Base-by-base conservation (phyloP, 2,329 filamentous ascomycete genomes). In the Fusarium sp. region DNA sequence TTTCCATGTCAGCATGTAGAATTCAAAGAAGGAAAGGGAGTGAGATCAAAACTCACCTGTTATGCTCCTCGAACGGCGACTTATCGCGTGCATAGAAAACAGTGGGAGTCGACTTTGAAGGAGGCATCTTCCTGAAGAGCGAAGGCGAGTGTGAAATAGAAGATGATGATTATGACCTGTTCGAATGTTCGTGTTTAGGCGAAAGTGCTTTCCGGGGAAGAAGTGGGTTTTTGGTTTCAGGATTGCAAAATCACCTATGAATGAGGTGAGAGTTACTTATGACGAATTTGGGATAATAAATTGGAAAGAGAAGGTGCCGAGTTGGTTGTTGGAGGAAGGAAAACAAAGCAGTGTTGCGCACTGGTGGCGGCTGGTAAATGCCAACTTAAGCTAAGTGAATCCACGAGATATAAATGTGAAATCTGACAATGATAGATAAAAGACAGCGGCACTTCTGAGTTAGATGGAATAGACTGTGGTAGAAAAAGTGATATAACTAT, bases 61-160 rank as follows among this genome's bases (percentile, higher is more conserved):
- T 33, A 10, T 65, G 29, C n/a, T 68, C 69, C 13, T 66, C 66
- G 11, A 57, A 39, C 11, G 50, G 39, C 2, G 56, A 33, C 16
- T 62, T 68, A 38, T 75, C 58, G 49, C 69, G 70, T 53, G 69
- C 72, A 26, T 68, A 57, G 56, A 76, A 73, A 6, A 75, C 64
- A 20, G 73, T 72, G 3, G 50, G 20, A 1, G 21, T 15, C 11
- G 41, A 41, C n/a, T 42, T 38, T 26, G 39, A 2, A 38, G 39
- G 10, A n/a, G 74, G n/a, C 73, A 74, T 76, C 12, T 49, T 43
- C 13, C 6, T 33, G 39, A 8, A 15, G 28, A 44, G 16, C 12
- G 21, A 31, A 31, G 20, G 13, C 24, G 29, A 28, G 11, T 23
- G 8, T 15, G 10, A 57, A 21, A 23, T 3, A 43, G 7, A n/a